These are phyloP conservation scores for Xylaria arbuscula DNA, from an alignment of 2,329 filamentous ascomycete genomes.

Conservation along the genomic window DNA sequence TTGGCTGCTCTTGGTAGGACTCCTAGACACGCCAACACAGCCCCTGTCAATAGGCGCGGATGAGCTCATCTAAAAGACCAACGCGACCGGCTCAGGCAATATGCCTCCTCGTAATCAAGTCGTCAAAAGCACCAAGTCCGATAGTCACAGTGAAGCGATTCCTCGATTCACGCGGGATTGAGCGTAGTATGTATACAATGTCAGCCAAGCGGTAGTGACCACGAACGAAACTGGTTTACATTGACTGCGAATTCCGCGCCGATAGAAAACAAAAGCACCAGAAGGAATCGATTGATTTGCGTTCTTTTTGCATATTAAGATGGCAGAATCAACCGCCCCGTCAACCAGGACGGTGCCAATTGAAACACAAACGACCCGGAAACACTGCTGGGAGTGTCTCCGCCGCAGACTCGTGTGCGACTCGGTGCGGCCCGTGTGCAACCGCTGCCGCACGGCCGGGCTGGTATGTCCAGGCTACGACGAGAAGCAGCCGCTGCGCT, in stretches of 20 bases:
- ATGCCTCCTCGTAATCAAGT: background rate
- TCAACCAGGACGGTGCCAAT: background rate
- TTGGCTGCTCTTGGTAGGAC: background rate
- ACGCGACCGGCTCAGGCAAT: background rate
- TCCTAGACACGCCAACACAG: slow-evolving; percentile 21
- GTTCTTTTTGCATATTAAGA: too few species aligned
- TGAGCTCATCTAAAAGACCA: slow-evolving; percentile 10
- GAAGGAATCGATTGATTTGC: too few species aligned
- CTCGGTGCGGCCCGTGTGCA: slow-evolving; percentile 51
- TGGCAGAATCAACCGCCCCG: slow-evolving; percentile 2
- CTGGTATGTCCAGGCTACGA: slow-evolving; percentile 55
- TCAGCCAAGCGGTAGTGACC: too few species aligned
- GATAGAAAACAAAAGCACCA: too few species aligned
- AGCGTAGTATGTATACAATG: too few species aligned
- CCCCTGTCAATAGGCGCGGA: slow-evolving; percentile 2
- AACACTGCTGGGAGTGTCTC: slow-evolving; percentile 57
- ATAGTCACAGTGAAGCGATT: background rate
- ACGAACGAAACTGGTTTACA: too few species aligned
- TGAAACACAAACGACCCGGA: slow-evolving; percentile 28
- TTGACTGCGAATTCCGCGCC: too few species aligned
- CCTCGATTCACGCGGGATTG: background rate
- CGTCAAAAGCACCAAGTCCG: background rate
- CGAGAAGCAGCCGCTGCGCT: slow-evolving; percentile 53
- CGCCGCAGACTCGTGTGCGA: slow-evolving; percentile 57
- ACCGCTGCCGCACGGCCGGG: slow-evolving; percentile 50